phyloP scores from a whole-genome alignment of 176 grass and related monocot species.

The Ananas comosus region DNA sequence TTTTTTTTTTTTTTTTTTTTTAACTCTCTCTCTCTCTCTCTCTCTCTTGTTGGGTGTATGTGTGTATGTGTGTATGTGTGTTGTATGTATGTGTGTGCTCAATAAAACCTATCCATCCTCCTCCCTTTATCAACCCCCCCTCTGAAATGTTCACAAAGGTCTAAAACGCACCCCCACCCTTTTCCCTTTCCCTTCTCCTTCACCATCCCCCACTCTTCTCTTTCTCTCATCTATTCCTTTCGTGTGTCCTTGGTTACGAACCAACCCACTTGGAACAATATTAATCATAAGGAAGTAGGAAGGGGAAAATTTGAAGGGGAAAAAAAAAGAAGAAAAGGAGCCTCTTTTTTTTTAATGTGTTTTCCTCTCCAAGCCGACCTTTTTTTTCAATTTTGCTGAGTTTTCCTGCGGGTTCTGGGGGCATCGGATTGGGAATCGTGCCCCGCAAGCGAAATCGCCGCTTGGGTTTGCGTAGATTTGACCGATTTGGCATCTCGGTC shows the following conservation, averaged over 20 bases:
- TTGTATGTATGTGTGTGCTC: too few species aligned
- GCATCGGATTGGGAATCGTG: slow-evolving; percentile 11
- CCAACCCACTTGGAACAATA: not conserved
- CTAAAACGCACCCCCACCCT: not conserved
- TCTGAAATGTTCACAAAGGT: too few species aligned
- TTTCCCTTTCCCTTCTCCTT: slow-evolving; percentile 8
- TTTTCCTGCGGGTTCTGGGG: not conserved
- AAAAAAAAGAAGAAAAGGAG: not conserved
- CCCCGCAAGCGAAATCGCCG: not conserved
- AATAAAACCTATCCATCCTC: too few species aligned
- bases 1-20: slow-evolving; percentile 15
- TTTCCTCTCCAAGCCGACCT: not conserved
- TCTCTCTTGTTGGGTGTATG: not conserved
- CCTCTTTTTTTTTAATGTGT: slow-evolving; percentile 9
- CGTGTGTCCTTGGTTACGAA: slow-evolving; percentile 13
- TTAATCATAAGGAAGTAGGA: not conserved
- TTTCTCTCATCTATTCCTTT: slow-evolving; percentile 4
- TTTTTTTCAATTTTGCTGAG: not conserved
- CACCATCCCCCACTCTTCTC: not conserved
- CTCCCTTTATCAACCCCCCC: too few species aligned
- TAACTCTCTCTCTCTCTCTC: slow-evolving; percentile 8
- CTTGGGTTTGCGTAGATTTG: slow-evolving; percentile 16
- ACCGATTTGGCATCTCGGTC: slow-evolving; percentile 3
- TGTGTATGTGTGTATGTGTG: too few species aligned
- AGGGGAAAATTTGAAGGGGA: not conserved